Conservation (phyloP, 495 filamentous ascomycete species). For the Neurospora sp. region DNA sequence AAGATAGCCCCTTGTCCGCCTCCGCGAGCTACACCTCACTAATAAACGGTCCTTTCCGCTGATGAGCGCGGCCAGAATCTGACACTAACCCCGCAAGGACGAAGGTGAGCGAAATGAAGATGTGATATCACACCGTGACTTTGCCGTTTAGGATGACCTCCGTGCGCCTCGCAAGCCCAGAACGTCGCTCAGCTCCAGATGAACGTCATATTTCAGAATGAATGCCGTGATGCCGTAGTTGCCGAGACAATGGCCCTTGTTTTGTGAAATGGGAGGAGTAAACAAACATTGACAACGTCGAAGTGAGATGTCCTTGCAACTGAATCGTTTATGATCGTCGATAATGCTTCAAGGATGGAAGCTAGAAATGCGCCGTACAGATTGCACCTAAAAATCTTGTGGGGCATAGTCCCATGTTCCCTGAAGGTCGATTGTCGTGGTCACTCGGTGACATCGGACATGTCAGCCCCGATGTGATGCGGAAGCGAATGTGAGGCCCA, state of each 20-base stretch:
- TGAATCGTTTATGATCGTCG: background rate
- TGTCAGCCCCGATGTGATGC: background rate
- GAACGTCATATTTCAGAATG: background rate
- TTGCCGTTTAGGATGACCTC: background rate
- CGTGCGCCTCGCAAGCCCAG: background rate
- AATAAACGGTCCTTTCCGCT: background rate
- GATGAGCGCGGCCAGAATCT: background rate
- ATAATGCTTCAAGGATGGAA: background rate
- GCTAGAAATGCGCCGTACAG: background rate
- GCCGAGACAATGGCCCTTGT: background rate
- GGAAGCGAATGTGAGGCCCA: constrained; percentile 1
- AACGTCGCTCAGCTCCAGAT: background rate
- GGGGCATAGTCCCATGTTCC: background rate
- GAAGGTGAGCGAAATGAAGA: constrained; percentile 1
- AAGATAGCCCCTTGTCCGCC: background rate
- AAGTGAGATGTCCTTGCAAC: background rate
- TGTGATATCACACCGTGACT: background rate
- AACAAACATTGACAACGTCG: background rate
- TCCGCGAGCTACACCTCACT: background rate
- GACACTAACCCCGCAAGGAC: background rate
- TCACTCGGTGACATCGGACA: constrained; percentile 10
- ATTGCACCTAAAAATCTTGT: background rate
- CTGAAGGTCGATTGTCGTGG: background rate
- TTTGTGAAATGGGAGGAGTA: background rate
- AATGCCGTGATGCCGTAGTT: background rate